Evolutionary conservation across 768 basidiomycete genomes (phyloP), one percentile per base, ranked within the genome.

Genomic region (Dentipellis sp.): DNA sequence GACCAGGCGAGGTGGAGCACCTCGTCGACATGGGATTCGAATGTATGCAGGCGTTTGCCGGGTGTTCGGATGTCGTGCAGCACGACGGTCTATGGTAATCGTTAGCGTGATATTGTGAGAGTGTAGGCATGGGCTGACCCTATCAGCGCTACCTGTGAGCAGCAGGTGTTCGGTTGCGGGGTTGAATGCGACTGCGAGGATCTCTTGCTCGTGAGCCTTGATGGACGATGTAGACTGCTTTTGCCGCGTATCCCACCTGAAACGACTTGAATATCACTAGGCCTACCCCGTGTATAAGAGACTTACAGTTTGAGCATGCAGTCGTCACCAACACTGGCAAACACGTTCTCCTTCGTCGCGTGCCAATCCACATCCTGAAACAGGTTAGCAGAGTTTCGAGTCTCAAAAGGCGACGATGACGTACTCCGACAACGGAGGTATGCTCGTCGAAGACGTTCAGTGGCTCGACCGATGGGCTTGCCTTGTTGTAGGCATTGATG

Each of bases 251-350:
- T 98, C 97, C 97, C 97, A 99, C 54, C 94, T 97, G 60, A 6
- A 50, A 40, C 48, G 11, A 7, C 9, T 17, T n/a, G 36, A 55
- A 50, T 7, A 59, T 58, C 23, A 63, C 56, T 50, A 34, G 37
- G 11, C 29, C 6, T 29, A 3, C 29, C 29, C 6, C 29, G 29
- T 29, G 29, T 29, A 29, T 29, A 29, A 29, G 29, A 6, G 6
- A 74, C 91, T 51, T 65, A 97, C 94, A 98, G 78, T 78, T 97
- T 84, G 53, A 99, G 79, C 78, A 90, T 82, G 68, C 87, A 89
- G 68, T 99, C 97, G 59, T 99, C 97, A 17, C 94, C 93, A 35
- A 95, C 97, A 62, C 94, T 97, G 2, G 87, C 94, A 63, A 98
- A 92, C 50, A 93, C 72, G 64, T 86, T 83, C 58, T 92, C 91